Conservation (phyloP, 2,329 filamentous ascomycete species). For the Penicillium sp. region DNA sequence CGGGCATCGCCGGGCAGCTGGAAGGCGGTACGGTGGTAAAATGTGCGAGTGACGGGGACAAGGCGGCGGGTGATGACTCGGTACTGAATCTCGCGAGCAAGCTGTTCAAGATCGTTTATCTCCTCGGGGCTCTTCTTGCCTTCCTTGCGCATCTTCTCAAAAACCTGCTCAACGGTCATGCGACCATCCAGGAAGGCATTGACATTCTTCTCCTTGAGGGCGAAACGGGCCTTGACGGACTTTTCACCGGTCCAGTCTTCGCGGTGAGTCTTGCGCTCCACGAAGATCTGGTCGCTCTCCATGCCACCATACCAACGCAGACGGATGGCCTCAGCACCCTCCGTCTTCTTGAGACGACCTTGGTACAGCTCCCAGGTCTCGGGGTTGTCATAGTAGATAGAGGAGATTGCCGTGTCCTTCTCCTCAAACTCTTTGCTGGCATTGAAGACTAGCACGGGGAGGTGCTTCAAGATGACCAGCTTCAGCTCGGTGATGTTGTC, state of each 20-base stretch:
- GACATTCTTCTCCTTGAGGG: constrained; percentile 95
- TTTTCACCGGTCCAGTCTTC: constrained; percentile 99
- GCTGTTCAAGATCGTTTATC: constrained; percentile 83
- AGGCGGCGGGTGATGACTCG: constrained; percentile 85
- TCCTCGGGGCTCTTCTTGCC: constrained; percentile 91
- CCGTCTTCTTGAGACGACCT: constrained; percentile 94
- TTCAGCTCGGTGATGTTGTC: constrained; percentile 99
- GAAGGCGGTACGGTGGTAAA: constrained; percentile 98
- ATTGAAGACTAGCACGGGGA: constrained; percentile 97
- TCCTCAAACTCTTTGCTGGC: constrained; percentile 92
- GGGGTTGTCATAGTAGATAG: constrained; percentile 97
- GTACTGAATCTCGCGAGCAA: constrained; percentile 92
- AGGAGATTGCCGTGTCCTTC: constrained; percentile 91
- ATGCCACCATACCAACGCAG: constrained; percentile 97
- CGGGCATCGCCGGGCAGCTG: constrained; percentile 94
- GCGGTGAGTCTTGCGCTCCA: constrained; percentile 96
- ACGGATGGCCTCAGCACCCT: constrained; percentile 94
- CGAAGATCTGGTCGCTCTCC: constrained; percentile 92
- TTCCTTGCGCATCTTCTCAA: constrained; percentile 94
- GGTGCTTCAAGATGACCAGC: constrained; percentile 94
- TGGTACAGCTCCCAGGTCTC: constrained; percentile 93
- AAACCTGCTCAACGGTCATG: constrained; percentile 82
- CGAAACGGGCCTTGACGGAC: constrained; percentile 95
- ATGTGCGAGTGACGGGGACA: constrained; percentile 86
- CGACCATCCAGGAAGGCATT: constrained; percentile 86